Base-by-base conservation (phyloP, 176 grass and related monocot genomes). In the Chrysopogon serrulatus region DNA sequence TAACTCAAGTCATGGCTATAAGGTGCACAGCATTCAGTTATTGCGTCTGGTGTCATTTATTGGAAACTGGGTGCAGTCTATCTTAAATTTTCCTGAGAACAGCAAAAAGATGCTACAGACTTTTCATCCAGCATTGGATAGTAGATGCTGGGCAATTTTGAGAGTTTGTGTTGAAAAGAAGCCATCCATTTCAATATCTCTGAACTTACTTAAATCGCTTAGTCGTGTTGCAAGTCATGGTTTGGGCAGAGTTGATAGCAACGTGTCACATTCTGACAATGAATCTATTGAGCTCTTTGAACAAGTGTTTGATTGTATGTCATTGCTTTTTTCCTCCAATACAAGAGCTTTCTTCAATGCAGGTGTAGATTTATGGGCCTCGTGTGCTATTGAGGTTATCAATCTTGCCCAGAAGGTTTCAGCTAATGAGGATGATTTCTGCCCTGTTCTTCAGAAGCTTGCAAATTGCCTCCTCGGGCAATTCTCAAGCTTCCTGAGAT, bases 271-370 rank as follows among this genome's bases (percentile, higher is more conserved):
- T 35, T 49, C 63, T 80, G 39, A 45, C 79, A 59, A 80, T 80
- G 87, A 90, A 60, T 94, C 74, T 82, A 51, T 67, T 84, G 67
- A 73, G 65, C 85, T 96, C 18, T 90, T 94, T 15, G 65, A 89
- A 68, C 77, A 65, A 78, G 86, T 94, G 79, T 91, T 87, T 33
- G 90, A 86, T 57, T 99, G 91, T 61, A 61, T 94, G 35, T 87
- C 89, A 28, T 81, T 88, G 59, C 78, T 99, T 82, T 83, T 93
- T 59, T 88, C 88, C 42, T 86, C 90, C 86, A 96, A 94, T 90
- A 85, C 85, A 49, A 96, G 93, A 86, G 79, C 81, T 83, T 96
- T 99, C 86, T 92, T 96, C 77, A 99, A 86, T 71, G 85, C 93
- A 68, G 83, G 87, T 69, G 37, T 92, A 28, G 96, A 96, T 79